Evolutionary conservation across 2,329 filamentous ascomycete genomes (phyloP), one percentile per base, ranked within the genome.

Genomic region (Nannizziopsis barbatae): DNA sequence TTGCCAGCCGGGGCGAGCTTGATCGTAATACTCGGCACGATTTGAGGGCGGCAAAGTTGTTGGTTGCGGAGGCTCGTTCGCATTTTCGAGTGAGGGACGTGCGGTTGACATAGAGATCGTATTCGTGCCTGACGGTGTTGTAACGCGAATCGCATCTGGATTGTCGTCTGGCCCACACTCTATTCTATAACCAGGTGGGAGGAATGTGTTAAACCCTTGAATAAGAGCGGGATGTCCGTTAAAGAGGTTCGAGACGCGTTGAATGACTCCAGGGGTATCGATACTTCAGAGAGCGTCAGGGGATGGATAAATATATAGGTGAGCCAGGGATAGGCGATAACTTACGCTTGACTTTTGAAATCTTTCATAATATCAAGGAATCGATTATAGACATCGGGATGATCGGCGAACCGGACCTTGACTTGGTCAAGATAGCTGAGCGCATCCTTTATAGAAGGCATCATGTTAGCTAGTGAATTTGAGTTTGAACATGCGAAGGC

Each of bases 311-410:
- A 20, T 27, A 20, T 20, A 59, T 50, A 41, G 40, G 17, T 35
- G 42, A 31, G 42, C 20, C 2, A 17, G 20, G 27, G 17, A 7
- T 6, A 22, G 17, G 11, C 2, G 33, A 51, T 47, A 48, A 76
- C 84, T 70, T 73, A 89, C 79, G 89, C 88, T 69, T 95, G 90
- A 59, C 88, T 95, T 69, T 98, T 98, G 66, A 98, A 98, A 59
- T 98, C 92, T 62, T 98, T 98, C 92, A 98, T 98, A 42, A 98
- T 98, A 58, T 98, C 92, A 40, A 98, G 71, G 59, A 98, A 96
- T 33, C 86, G 77, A 61, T 96, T 96, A 61, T 98, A 98, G 0
- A 98, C 92, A 65, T 96, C 90, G 3, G 92, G 89, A 57, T 95
- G 88, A 54, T 96, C 90, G 52, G 88, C 85, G 58, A 98, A 98